Conservation (phyloP, 257 asterid genomes). For the Solanum microdontum region DNA sequence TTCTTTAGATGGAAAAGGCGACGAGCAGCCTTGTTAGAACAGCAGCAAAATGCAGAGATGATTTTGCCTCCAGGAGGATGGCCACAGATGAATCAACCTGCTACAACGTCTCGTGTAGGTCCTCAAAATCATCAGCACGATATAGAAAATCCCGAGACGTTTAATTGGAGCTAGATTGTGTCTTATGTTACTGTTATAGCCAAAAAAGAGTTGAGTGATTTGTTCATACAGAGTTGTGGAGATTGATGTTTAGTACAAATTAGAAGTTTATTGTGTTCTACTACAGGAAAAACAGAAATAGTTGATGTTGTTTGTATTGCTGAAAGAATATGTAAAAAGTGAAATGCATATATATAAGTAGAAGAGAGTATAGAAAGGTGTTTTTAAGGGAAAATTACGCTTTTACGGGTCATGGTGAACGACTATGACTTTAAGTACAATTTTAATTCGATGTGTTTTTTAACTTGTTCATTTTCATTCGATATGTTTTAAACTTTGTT, state of each 20-base stretch:
- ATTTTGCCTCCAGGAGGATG: slow-evolving; percentile 16
- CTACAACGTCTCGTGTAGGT: slow-evolving; percentile 12
- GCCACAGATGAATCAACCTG: slow-evolving; percentile 22
- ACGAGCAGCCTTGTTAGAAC: slow-evolving; percentile 13
- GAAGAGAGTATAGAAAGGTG: not conserved
- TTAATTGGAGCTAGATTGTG: slow-evolving; percentile 24
- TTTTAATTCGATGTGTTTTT: not conserved
- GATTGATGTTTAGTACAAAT: not conserved
- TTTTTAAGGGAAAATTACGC: not conserved
- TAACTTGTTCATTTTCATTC: not conserved
- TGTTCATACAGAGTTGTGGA: not conserved
- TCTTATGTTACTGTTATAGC: not conserved
- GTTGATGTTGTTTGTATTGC: not conserved
- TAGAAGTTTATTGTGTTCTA: not conserved
- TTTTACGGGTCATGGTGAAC: not conserved
- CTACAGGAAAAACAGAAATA: not conserved
- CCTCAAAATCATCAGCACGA: slow-evolving; percentile 17
- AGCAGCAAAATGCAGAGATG: slow-evolving; percentile 14
- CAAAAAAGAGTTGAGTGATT: not conserved
- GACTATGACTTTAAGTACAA: not conserved
- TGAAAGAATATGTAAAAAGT: not conserved
- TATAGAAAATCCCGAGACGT: slow-evolving; percentile 49
- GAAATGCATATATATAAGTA: not conserved
- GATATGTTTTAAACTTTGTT: too few relatives aligned
- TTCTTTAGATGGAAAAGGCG: slow-evolving; percentile 51